These are phyloP conservation scores for Panicum miliaceum DNA, from an alignment of 176 grass and related monocot genomes.

Conservation along the genomic window DNA sequence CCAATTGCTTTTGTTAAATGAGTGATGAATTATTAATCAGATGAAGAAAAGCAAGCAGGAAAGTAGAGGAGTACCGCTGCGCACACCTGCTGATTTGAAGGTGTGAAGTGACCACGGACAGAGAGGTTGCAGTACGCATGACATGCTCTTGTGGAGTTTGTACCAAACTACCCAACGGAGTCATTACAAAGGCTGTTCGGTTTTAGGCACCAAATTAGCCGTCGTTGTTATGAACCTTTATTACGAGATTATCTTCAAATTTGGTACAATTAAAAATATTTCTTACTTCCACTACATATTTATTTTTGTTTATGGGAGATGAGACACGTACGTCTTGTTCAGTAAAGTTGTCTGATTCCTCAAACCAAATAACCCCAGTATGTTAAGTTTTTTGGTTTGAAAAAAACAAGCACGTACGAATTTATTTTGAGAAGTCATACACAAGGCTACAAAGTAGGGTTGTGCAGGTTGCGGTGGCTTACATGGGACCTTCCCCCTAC, in stretches of 20 bases:
- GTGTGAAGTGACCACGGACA: conserved; percentile 5
- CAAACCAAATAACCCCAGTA: neutral
- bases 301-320: neutral
- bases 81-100: conserved; percentile 25
- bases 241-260: neutral
- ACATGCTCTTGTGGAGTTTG: neutral
- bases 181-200: neutral
- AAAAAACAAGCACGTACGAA: neutral
- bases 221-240: neutral
- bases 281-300: too few relatives aligned
- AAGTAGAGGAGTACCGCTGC: neutral
- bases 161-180: neutral
- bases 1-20: neutral
- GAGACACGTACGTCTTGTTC: neutral
- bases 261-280: neutral
- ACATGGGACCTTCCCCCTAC: conserved; percentile 33
- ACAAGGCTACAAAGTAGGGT: neutral
- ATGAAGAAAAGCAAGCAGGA: neutral
- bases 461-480: conserved; percentile 2
- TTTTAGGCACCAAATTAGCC: neutral
- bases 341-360: neutral
- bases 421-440: neutral
- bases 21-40: neutral
- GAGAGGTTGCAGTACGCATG: neutral
- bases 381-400: neutral